phyloP scores from a whole-genome alignment of 371 early-diverging fungal species.

The Syncephalastrum sp. region DNA sequence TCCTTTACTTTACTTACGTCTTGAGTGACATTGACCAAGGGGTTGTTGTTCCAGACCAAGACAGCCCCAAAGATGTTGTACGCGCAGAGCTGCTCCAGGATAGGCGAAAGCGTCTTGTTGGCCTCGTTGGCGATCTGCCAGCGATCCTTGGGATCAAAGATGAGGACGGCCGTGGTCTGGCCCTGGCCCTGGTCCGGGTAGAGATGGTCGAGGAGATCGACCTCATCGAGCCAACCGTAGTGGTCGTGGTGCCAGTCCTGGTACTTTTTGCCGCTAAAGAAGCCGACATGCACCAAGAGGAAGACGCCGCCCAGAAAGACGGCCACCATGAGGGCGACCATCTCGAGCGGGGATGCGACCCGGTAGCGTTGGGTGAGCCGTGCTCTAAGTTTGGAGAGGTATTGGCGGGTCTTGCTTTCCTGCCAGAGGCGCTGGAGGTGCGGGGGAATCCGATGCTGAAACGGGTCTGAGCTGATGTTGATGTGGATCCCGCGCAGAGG shows the following conservation, averaged over 20 bases:
- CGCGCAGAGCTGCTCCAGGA: constrained; percentile 53
- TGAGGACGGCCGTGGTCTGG: constrained; percentile 53
- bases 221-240: constrained; percentile 24
- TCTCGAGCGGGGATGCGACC: constrained; percentile 22
- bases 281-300: constrained; percentile 41
- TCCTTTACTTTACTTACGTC: constrained; percentile 33
- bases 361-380: constrained; percentile 29
- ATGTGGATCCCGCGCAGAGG: constrained; percentile 48
- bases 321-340: constrained; percentile 7
- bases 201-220: constrained; percentile 50
- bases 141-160: constrained; percentile 15
- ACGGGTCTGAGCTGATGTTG: constrained; percentile 54
- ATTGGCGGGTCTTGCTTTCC: constrained; percentile 32
- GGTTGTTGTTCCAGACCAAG: constrained; percentile 65
- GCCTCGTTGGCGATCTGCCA: constrained; percentile 22
- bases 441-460: constrained; percentile 50
- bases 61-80: constrained; percentile 60
- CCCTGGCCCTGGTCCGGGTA: constrained; percentile 57
- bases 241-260: constrained; percentile 46
- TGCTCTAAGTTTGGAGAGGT: constrained; percentile 15
- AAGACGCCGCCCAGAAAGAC: constrained; percentile 23
- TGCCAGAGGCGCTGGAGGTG: constrained; percentile 49
- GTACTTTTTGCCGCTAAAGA: constrained; percentile 47
- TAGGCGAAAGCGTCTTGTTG: constrained; percentile 37
- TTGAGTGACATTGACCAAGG: constrained; percentile 38